These are phyloP conservation scores for Neonectria punicea DNA, from an alignment of 2,329 filamentous ascomycete species.

Conservation along the genomic window DNA sequence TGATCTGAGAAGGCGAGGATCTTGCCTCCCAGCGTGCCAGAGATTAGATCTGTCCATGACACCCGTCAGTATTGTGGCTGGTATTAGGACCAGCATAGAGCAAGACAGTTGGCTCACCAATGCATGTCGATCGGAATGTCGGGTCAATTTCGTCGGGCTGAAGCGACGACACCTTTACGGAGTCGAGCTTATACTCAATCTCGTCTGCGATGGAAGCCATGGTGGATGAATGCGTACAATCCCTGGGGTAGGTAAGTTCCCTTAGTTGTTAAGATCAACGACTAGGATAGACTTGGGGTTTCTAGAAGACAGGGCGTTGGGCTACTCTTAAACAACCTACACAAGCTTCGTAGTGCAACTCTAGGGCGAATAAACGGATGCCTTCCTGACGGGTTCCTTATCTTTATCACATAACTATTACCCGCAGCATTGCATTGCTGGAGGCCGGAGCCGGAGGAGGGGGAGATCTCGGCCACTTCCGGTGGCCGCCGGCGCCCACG, in stretches of 20 bases:
- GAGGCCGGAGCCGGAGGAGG: conserved; percentile 30
- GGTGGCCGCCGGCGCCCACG: conserved; percentile 38
- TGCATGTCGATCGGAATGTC: conserved; percentile 69
- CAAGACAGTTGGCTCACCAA: conserved; percentile 58
- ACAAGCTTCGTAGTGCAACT: not conserved
- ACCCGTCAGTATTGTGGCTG: conserved; percentile 8
- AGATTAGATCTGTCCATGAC: conserved; percentile 64
- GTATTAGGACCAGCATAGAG: not conserved
- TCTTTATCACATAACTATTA: conserved; percentile 34
- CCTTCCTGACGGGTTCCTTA: conserved; percentile 22
- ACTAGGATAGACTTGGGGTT: not conserved
- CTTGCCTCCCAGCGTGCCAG: conserved; percentile 69
- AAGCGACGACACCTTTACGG: conserved; percentile 61
- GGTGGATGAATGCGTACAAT: conserved; percentile 16
- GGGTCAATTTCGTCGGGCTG: conserved; percentile 66
- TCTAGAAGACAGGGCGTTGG: conserved; percentile 3
- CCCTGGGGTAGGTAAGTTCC: not conserved
- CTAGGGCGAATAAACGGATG: not conserved
- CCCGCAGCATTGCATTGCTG: conserved; percentile 12
- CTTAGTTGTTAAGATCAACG: conserved; percentile 1
- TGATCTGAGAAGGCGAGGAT: conserved; percentile 74
- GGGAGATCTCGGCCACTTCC: conserved; percentile 47
- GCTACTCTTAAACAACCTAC: conserved; percentile 5
- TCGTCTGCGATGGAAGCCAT: conserved; percentile 55
- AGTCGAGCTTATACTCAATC: conserved; percentile 66